A percentile compares a stretch with the other conserved stretches of the same genome.
Evolutionary conservation across 257 asterid species (phyloP).

Genomic region (Salvia hispanica): DNA sequence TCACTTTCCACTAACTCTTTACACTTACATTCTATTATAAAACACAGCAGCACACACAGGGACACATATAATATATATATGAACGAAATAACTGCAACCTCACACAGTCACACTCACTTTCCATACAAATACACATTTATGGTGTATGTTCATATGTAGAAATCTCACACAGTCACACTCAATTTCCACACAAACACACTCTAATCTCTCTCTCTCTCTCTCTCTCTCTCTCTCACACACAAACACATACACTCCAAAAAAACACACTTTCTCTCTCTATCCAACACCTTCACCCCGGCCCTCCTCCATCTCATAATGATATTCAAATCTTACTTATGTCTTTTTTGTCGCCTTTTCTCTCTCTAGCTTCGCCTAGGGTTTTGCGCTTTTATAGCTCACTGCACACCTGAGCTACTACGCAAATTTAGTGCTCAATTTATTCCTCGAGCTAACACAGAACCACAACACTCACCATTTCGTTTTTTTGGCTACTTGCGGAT

Average conservation of each 20-base stretch:
- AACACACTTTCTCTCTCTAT: conserved; percentile 6
- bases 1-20: no score
- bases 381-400: conserved; percentile 28
- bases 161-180: neutral
- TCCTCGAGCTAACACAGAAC: conserved; percentile 20
- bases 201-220: conserved; percentile 33
- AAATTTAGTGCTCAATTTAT: conserved; percentile 33
- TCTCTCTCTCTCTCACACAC: conserved; percentile 28
- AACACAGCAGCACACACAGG: no score
- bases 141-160: neutral
- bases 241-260: neutral
- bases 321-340: conserved; percentile 31
- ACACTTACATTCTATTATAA: no score
- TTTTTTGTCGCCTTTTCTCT: conserved; percentile 32
- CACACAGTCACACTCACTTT: neutral
- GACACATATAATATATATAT: no score
- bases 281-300: conserved; percentile 21
- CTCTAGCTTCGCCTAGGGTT: conserved; percentile 42
- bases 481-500: conserved; percentile 1
- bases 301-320: conserved; percentile 26
- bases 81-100: neutral
- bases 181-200: conserved; percentile 23
- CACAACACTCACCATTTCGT: neutral
- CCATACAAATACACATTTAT: conserved; percentile 4
- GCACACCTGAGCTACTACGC: conserved; percentile 28